phyloP scores from a whole-genome alignment of 805 yeast genomes.

The Dipodascopsis tothii region DNA sequence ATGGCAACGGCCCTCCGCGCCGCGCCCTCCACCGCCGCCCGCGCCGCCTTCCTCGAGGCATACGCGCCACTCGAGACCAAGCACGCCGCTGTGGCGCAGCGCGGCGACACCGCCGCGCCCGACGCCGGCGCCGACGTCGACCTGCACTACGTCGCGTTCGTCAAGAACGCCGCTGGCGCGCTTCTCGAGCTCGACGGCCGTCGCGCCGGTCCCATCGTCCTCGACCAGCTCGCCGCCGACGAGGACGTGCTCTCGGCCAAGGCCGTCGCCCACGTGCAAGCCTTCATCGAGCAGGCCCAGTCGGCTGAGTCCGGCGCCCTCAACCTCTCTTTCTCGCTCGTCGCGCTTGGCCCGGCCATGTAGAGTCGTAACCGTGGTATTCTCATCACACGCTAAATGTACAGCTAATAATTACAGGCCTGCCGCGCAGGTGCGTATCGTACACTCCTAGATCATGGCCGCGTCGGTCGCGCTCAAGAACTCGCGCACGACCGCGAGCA shows the following conservation, averaged over 20 bases:
- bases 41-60: conserved; percentile 40
- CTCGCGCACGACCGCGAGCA: neutral
- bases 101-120: conserved; percentile 36
- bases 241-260: conserved; percentile 50
- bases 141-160: conserved; percentile 71
- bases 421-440: no score
- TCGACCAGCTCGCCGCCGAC: conserved; percentile 39
- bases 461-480: neutral
- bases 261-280: conserved; percentile 50
- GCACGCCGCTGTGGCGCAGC: conserved; percentile 34
- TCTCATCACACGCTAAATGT: no score
- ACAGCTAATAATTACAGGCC: no score
- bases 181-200: conserved; percentile 87
- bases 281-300: conserved; percentile 49
- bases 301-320: conserved; percentile 13
- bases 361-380: no score
- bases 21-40: conserved; percentile 29
- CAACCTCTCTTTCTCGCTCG: conserved; percentile 12
- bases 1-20: conserved; percentile 23
- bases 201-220: conserved; percentile 61
- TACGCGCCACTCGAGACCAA: conserved; percentile 35
- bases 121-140: conserved; percentile 42
- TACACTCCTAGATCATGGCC: no score
- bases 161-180: conserved; percentile 48
- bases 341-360: conserved; percentile 20